These are phyloP conservation scores for Melastoma candidum DNA, from an alignment of 441 rosid species.

Conservation along the genomic window DNA sequence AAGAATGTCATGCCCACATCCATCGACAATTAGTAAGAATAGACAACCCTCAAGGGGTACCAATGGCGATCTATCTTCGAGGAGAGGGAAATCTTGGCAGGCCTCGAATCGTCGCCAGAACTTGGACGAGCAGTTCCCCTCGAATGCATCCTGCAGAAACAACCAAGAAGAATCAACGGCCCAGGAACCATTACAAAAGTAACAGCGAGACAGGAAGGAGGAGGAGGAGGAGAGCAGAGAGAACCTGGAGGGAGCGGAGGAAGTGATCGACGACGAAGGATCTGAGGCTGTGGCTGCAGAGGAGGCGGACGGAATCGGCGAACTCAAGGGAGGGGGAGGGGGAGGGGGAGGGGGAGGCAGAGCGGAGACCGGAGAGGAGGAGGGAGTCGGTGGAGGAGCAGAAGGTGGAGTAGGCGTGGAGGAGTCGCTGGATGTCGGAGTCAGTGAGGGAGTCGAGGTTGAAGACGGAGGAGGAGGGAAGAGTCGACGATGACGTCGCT, in stretches of 20 bases:
- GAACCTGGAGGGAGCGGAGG: slow-evolving; percentile 62
- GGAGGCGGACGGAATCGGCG: slow-evolving; percentile 37
- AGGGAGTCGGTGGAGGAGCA: slow-evolving; percentile 46
- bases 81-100: slow-evolving; percentile 23
- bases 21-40: not conserved
- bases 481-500: no score
- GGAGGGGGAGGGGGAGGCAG: no score
- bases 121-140: slow-evolving; percentile 39
- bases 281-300: slow-evolving; percentile 62
- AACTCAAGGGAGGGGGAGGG: slow-evolving; percentile 35
- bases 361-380: slow-evolving; percentile 22
- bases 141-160: slow-evolving; percentile 50
- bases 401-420: slow-evolving; percentile 46
- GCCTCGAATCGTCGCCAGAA: slow-evolving; percentile 77
- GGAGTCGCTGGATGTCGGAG: slow-evolving; percentile 44
- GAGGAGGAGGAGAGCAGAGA: not conserved
- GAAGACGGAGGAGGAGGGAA: slow-evolving; percentile 20
- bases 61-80: slow-evolving; percentile 19
- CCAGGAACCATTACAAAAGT: not conserved
- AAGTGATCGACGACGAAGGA: slow-evolving; percentile 68
- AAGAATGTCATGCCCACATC: no score
- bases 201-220: not conserved
- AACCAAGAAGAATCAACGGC: slow-evolving; percentile 1
- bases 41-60: not conserved
- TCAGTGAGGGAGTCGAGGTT: slow-evolving; percentile 38